Percentiles rank a stretch among this genome's conserved stretches.
These are phyloP conservation scores for Citrus mangshanensis DNA, from an alignment of 345 rosid species.

Conservation along the genomic window DNA sequence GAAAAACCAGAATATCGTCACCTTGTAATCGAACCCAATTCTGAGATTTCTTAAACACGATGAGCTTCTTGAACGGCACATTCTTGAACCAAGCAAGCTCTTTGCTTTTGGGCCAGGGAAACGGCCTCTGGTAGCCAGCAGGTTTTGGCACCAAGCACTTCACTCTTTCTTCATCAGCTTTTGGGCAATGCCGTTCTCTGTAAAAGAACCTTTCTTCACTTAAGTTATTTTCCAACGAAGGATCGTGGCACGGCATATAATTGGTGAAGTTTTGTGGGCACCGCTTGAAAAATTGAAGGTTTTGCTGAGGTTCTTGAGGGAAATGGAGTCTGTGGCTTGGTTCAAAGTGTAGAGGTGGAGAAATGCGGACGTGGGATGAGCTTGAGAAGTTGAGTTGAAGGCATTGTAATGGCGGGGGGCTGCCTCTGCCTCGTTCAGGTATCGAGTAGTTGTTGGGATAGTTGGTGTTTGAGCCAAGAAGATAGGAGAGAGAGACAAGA, in stretches of 20 bases:
- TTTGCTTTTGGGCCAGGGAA: constrained; percentile 64
- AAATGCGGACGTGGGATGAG: neutral
- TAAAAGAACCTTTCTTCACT: constrained; percentile 31
- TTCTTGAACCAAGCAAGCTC: constrained; percentile 54
- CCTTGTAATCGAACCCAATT: constrained; percentile 63
- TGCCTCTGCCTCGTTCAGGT: too few relatives aligned
- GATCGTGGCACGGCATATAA: constrained; percentile 65
- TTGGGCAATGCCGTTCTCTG: constrained; percentile 65
- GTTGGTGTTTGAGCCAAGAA: neutral
- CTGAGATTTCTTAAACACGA: constrained; percentile 48
- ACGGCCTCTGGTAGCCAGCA: constrained; percentile 46
- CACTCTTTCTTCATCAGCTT: constrained; percentile 19
- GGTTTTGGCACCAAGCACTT: constrained; percentile 61
- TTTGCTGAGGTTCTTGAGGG: constrained; percentile 15
- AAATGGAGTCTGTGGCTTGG: constrained; percentile 35
- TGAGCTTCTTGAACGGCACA: constrained; percentile 52
- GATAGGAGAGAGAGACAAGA: constrained; percentile 15
- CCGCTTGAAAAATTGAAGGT: constrained; percentile 20
- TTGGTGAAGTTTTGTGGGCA: constrained; percentile 57
- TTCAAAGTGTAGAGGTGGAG: constrained; percentile 34
- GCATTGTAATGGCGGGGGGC: constrained; percentile 12
- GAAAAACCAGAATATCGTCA: constrained; percentile 48
- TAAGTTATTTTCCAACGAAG: constrained; percentile 33
- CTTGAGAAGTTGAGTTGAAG: constrained; percentile 16
- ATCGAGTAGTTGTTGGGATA: neutral